Base-by-base conservation (phyloP, 2,329 filamentous ascomycete species). In the Diaporthe aspalathi region DNA sequence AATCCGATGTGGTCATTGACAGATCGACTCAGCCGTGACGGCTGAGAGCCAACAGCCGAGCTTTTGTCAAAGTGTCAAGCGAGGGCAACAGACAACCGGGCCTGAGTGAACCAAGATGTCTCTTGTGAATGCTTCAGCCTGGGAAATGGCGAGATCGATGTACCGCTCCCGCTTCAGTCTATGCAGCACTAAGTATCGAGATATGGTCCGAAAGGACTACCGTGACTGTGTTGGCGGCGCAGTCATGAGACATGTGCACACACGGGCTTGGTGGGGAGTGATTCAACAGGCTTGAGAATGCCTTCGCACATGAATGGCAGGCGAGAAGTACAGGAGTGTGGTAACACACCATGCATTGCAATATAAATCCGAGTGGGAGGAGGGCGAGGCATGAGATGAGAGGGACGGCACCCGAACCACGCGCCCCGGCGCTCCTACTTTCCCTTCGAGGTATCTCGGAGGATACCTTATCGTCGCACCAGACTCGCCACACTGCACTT, bases 111-210 rank as follows among this genome's bases (percentile, higher is more conserved):
- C 56, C 56, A 62, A 62, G 8, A 63, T 14, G 27, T 20, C 20
- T 9, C 40, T 47, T 22, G 27, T 63, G 57, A 24, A 49, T 22
- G 43, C 57, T 49, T 47, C 57, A 63, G 57, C 57, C 57, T 63
- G 12, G 57, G 24, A 43, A 56, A 11, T 2, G n/a, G n/a, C 8
- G n/a, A 32, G 3, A 35, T 38, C 32, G 3, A n/a, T 62, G 40
- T 9, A 12, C 17, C 24, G n/a, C 5, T 45, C 9, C 16, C 16
- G 40, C 57, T 29, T 47, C 27, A 14, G 40, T 12, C 24, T 3
- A n/a, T 9, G 27, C 9, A 9, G 16, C 47, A 17, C 38, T 11
- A 11, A 5, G 24, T n/a, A 16, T 20, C 40, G 16, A 12, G 29
- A 17, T 35, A 47, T 63, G 27, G 7, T 16, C 20, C 40, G 17